phyloP scores from a whole-genome alignment of 306 rosid genomes.

The Acacia crassicarpa region DNA sequence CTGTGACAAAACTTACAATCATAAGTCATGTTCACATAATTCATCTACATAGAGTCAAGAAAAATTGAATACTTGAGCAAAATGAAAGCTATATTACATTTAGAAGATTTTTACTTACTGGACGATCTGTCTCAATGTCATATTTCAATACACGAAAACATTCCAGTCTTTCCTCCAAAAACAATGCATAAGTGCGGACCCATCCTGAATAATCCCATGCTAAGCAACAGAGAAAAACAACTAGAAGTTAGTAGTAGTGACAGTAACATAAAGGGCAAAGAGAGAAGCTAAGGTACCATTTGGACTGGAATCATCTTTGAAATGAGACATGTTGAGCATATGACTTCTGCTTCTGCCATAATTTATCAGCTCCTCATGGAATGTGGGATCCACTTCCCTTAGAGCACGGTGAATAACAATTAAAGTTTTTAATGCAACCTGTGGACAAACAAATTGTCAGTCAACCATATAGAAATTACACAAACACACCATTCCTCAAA shows the following conservation, averaged over 20 bases:
- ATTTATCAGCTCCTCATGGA: constrained; percentile 93
- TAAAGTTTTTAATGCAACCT: constrained; percentile 96
- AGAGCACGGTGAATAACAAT: constrained; percentile 97
- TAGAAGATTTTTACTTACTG: constrained; percentile 57
- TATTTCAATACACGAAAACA: constrained; percentile 94
- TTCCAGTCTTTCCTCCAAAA: constrained; percentile 98
- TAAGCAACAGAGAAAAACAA: constrained; percentile 39
- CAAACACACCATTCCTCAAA: constrained; percentile 11
- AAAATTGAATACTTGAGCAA: not conserved
- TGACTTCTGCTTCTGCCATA: constrained; percentile 97
- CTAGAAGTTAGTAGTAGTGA: constrained; percentile 4
- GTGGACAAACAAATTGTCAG: constrained; percentile 34
- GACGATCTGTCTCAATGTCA: constrained; percentile 87
- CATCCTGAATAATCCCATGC: constrained; percentile 99
- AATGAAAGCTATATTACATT: not conserved
- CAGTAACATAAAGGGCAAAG: not conserved
- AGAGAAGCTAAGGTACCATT: constrained; percentile 58
- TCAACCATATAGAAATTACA: constrained; percentile 25
- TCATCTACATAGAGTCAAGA: constrained; percentile 16
- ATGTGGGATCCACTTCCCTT: constrained; percentile 98
- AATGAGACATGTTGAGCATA: constrained; percentile 98
- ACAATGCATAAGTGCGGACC: constrained; percentile 95
- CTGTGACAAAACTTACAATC: constrained; percentile 56
- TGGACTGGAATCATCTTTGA: constrained; percentile 98
- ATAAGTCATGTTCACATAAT: not conserved